phyloP scores from a whole-genome alignment of 2,329 filamentous ascomycete genomes.

The Teratosphaeria nubilosa region DNA sequence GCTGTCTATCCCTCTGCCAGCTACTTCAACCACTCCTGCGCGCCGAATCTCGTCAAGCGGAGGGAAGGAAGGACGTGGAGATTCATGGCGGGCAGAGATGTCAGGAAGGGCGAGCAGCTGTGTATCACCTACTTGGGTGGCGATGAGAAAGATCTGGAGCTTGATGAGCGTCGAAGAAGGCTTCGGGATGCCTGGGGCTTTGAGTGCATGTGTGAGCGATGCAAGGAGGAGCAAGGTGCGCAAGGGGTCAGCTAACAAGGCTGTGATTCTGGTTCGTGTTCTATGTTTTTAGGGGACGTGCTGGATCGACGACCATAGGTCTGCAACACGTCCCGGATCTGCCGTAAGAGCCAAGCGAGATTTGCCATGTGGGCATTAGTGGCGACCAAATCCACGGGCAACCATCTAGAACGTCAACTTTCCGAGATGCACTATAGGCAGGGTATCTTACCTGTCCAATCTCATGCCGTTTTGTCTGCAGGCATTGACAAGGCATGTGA shows the following conservation, averaged over 20 bases:
- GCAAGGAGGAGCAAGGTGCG: conserved; percentile 11
- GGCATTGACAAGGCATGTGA: not conserved
- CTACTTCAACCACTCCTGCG: conserved; percentile 41
- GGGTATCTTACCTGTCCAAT: not conserved
- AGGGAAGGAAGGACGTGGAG: conserved; percentile 32
- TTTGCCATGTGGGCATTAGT: not conserved
- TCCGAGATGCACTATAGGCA: not conserved
- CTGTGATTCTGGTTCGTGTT: not conserved
- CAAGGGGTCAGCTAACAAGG: not conserved
- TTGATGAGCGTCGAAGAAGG: conserved; percentile 27
- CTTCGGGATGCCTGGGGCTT: conserved; percentile 37
- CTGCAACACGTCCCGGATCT: not conserved
- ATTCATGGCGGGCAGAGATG: conserved; percentile 28
- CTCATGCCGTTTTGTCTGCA: not conserved
- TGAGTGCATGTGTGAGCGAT: conserved; percentile 33
- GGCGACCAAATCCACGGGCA: not conserved
- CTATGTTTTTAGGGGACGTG: not conserved
- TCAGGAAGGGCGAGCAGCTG: conserved; percentile 32
- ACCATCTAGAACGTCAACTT: not conserved
- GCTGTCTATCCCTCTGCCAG: conserved; percentile 37
- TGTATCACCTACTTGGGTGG: conserved; percentile 41
- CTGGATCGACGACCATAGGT: not conserved
- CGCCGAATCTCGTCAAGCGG: conserved; percentile 34
- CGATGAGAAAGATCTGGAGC: conserved; percentile 32
- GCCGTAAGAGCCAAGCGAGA: not conserved